A percentile compares a stretch with the other conserved stretches of the same genome.
Evolutionary conservation across 192 early-diverging fungal species (phyloP).

Genomic region (Gaertneriomyces sp.): DNA sequence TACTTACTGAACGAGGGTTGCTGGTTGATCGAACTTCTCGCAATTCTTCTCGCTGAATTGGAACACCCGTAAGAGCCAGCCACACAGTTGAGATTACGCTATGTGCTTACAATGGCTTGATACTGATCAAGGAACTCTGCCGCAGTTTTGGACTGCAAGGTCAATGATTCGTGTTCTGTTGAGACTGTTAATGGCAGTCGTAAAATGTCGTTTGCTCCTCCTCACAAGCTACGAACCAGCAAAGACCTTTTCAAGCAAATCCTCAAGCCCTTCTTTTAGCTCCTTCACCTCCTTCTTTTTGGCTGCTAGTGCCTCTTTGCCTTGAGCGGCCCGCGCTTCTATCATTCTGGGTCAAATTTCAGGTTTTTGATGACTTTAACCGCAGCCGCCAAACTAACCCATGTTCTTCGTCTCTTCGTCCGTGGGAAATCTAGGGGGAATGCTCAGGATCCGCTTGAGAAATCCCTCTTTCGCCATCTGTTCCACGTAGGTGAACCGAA

Average conservation of each 20-base stretch:
- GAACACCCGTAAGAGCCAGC: too few species aligned
- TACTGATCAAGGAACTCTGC: too few species aligned
- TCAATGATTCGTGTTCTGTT: too few species aligned
- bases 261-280: slow-evolving; percentile 21
- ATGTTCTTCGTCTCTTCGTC: slow-evolving; percentile 33
- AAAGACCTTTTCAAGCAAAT: slow-evolving; percentile 14
- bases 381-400: not conserved
- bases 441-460: slow-evolving; percentile 40
- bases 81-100: too few species aligned
- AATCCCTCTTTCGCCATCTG: slow-evolving; percentile 54
- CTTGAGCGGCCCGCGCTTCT: slow-evolving; percentile 19
- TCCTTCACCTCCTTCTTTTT: slow-evolving; percentile 21
- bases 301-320: slow-evolving; percentile 26
- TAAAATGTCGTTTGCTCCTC: too few species aligned
- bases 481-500: slow-evolving; percentile 56
- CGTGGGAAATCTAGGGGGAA: slow-evolving; percentile 34
- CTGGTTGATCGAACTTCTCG: too few species aligned
- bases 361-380: too few species aligned
- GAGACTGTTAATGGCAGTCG: too few species aligned
- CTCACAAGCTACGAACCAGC: slow-evolving; percentile 4
- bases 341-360: not conserved
- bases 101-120: too few species aligned
- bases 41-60: too few species aligned
- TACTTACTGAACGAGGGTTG: too few species aligned
- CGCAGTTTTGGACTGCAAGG: too few species aligned